Base-by-base conservation (phyloP, 2,329 filamentous ascomycete species). In the Monosporascus sp. region DNA sequence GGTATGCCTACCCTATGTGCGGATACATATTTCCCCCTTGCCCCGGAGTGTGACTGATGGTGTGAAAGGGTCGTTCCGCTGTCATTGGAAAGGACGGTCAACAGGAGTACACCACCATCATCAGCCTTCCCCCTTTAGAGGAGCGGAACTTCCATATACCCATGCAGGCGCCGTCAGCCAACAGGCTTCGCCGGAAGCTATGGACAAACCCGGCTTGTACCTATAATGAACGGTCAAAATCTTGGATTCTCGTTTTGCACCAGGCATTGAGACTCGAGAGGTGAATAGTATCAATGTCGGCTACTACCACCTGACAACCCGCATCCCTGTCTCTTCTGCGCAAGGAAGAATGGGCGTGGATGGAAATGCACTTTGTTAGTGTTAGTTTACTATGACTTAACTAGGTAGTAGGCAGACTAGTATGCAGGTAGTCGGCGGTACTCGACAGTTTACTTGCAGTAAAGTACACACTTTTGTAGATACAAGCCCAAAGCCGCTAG, bases 211-310 rank as follows among this genome's bases (percentile, higher is more conserved):
- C 14, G 3, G 31, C 43, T 46, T 46, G 43, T 46, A 46, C 43
- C 43, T 46, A 46, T 46, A 46, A 27, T 46, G 43, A 11, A 46
- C 43, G 43, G 43, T 22, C 43, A 46, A 46, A 46, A 46, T 46
- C 43, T 31, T 24, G 43, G 43, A 24, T 18, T 31, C 24, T 46
- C 24, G 17, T n/a, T 25, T 46, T 25, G 5, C 11, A 27, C 41
- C 2, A 24, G 20, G 18, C 11, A 43, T 18, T 18, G 9, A 18
- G 22, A 43, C 18, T 4, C 9, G 39, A 20, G 18, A 18, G 37
- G 17, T 18, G 18, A 43, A 9, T 15, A 20, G 20, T 43, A 20
- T 43, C 39, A 24, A 43, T 43, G 39, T 20, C 20, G 22, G 24
- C 39, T 14, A 43, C 17, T 18, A 43, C 39, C 18, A 43, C 39